Base-by-base conservation (phyloP, 2,329 filamentous ascomycete genomes). In the Rosellinia necatrix region DNA sequence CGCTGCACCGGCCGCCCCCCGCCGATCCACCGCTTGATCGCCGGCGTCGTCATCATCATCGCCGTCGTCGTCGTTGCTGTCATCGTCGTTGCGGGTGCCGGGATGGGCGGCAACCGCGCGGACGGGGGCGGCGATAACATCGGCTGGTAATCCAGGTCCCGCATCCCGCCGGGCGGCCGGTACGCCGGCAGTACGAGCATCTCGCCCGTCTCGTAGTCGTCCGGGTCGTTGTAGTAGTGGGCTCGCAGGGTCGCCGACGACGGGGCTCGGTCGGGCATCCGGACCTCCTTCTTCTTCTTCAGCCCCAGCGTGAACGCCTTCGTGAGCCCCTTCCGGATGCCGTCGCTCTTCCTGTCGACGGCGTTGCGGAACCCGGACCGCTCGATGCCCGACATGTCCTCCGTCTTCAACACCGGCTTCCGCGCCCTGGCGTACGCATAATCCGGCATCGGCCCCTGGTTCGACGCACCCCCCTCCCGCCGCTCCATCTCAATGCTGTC, bases 301-400 rank as follows among this genome's bases (percentile, higher is more conserved):
- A 69, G 71, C 9, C 77, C 75, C 59, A 84, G 82, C 0, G 74
- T 71, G 60, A 84, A 83, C 0, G 79, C 79, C 55, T 82, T 82
- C 10, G 76, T 78, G 2, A 85, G 68, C 0, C 80, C 80, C 42
- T 78, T 78, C 32, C 81, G 73, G 17, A 84, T 76, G 21, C 74
- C 76, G n/a, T 82, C 80, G 62, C 81, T 84, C 63, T 75, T 81
- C 69, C 79, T 81, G 60, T 85, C 82, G 43, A 84, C 71, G 19
- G 74, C 75, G 40, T 71, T 78, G 41, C 82, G 74, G 44, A 85
- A 71, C 0, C 78, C 79, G 2, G 80, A 83, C 62, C 79, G 81
- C 63, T 83, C 81, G 46, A 84, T 82, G 6, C 76, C 79, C 1
- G 78, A 80, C 1, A 79, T 74, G 37, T 83, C 79, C 24, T 81